Base-by-base conservation (phyloP, 2,329 filamentous ascomycete genomes). In the Fusarium sp. region DNA sequence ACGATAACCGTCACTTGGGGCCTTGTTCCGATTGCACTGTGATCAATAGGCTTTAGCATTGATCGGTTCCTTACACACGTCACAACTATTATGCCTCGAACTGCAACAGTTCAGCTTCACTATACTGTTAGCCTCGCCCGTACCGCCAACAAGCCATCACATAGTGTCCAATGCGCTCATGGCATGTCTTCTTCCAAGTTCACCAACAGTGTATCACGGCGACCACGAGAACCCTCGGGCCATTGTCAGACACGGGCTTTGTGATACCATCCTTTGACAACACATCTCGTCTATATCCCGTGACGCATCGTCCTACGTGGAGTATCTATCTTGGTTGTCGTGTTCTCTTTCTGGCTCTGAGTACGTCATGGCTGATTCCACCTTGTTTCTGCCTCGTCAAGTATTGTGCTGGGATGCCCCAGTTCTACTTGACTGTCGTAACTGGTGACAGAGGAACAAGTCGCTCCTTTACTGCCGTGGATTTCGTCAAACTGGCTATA, bases 241-340 rank as follows among this genome's bases (percentile, higher is more conserved):
- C 56, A 72, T 55, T 41, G 58, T 60, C 58, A 69, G 68, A 57
- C 51, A 38, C n/a, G 44, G 39, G 55, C 59, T 64, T 58, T 36
- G 47, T 75, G 42, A 48, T 47, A 75, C 63, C 39, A 32, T 58
- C 52, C 38, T 47, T 52, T 66, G 59, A 72, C 72, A 72, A 61
- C 59, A 54, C 68, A 74, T 66, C 39, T 55, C 41, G 24, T 60
- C 42, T 60, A 42, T 54, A 34, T 75, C 72, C 63, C 64, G 68
- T 72, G 72, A 74, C 45, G 44, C 42, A 62, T 54, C 36, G 56
- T 50, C 52, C 52, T 62, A 69, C 68, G 20, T 30, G 30, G 56
- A 17, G 39, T 54, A 36, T 28, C 22, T 52, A 48, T 65, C 26
- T 56, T 34, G 30, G 14, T 45, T 24, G 20, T 12, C 36, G 14